A percentile compares a stretch with the other conserved stretches of the same genome.
Conservation (phyloP, 768 basidiomycete species). For the Calocybe indica region DNA sequence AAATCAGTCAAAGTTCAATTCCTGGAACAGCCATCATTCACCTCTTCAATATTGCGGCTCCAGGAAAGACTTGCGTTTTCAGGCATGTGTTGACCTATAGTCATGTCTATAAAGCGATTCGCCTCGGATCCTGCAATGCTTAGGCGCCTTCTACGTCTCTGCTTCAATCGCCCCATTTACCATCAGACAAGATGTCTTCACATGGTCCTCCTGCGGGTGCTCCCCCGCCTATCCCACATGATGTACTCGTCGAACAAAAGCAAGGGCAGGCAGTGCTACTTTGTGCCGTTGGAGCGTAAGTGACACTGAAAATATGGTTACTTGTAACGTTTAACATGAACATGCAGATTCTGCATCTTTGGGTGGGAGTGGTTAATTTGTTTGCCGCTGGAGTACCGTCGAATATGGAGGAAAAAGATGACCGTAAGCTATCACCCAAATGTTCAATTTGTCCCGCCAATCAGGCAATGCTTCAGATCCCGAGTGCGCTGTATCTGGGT, state of each 20-base stretch:
- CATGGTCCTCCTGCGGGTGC: neutral
- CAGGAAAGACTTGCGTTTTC: too few species aligned
- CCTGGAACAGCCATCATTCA: too few species aligned
- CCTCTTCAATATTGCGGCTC: too few species aligned
- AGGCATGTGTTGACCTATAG: too few species aligned
- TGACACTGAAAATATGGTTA: slow-evolving; percentile 2
- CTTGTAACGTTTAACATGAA: slow-evolving; percentile 4
- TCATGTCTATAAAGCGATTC: too few species aligned
- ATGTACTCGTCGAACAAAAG: slow-evolving; percentile 11
- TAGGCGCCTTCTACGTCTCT: too few species aligned
- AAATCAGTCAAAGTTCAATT: too few species aligned
- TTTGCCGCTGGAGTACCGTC: slow-evolving; percentile 16
- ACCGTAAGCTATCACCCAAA: slow-evolving; percentile 8
- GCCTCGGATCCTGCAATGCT: too few species aligned
- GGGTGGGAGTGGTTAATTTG: slow-evolving; percentile 21
- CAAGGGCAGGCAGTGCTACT: slow-evolving; percentile 16
- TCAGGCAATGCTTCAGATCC: slow-evolving; percentile 6
- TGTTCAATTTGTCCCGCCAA: neutral
- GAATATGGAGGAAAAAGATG: slow-evolving; percentile 18
- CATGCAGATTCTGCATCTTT: slow-evolving; percentile 20
- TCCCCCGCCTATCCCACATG: slow-evolving; percentile 11
- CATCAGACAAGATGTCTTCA: neutral
- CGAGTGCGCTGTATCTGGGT: slow-evolving; percentile 5
- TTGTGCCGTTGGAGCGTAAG: slow-evolving; percentile 19
- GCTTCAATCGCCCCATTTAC: too few species aligned